These are phyloP conservation scores for Kodamaea ohmeri DNA, from an alignment of 1,139 yeast genomes.

Conservation along the genomic window DNA sequence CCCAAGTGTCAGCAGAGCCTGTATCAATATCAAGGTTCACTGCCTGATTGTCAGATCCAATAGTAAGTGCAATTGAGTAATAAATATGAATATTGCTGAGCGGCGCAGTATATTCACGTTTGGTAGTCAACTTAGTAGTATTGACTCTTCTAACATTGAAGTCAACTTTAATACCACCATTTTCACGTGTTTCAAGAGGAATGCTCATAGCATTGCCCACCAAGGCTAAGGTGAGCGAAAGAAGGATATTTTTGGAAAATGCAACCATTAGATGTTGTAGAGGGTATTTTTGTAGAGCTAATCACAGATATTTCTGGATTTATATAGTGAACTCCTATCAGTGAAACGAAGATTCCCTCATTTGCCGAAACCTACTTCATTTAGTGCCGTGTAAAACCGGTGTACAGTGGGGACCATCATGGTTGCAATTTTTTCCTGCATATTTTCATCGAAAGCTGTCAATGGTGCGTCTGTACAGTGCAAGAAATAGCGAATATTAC, in stretches of 20 bases:
- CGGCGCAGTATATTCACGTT: background rate
- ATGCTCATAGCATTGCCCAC: constrained; percentile 6
- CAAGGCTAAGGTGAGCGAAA: constrained; percentile 5
- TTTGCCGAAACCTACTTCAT: no score
- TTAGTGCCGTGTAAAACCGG: no score
- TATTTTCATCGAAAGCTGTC: no score
- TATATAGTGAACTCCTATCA: no score
- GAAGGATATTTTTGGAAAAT: constrained; percentile 1
- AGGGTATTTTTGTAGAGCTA: no score
- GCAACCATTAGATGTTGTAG: no score
- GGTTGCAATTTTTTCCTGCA: no score
- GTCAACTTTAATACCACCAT: constrained; percentile 15
- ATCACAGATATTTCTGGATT: no score
- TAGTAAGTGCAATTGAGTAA: constrained; percentile 14
- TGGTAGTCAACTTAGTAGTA: background rate
- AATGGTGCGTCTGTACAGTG: no score
- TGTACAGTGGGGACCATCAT: no score
- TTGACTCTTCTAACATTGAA: constrained; percentile 10
- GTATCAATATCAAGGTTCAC: constrained; percentile 19
- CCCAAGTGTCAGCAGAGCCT: constrained; percentile 23
- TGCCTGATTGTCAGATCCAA: constrained; percentile 16
- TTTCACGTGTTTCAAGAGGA: constrained; percentile 9
- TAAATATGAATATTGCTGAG: constrained; percentile 3
- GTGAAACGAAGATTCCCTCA: no score
- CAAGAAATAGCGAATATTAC: no score